Percentiles rank a stretch among this genome's conserved stretches.
These are phyloP conservation scores for Podospora pseudocomata DNA, from an alignment of 495 filamentous ascomycete species.

Conservation along the genomic window DNA sequence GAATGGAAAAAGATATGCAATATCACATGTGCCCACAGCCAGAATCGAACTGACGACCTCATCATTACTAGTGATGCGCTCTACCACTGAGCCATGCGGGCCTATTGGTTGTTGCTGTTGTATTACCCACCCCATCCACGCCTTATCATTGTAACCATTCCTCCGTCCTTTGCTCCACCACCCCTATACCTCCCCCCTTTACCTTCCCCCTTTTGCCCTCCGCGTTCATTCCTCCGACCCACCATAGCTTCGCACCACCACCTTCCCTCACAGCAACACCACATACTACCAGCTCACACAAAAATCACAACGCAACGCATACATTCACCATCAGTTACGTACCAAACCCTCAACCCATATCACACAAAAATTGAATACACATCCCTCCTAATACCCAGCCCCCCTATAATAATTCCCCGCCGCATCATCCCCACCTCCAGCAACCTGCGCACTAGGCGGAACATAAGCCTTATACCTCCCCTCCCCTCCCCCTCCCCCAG, in stretches of 20 bases:
- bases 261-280: not conserved
- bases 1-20: not conserved
- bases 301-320: not conserved
- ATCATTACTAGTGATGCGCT: slow-evolving; percentile 13
- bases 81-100: slow-evolving; percentile 14
- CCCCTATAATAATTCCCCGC: slow-evolving; percentile 1
- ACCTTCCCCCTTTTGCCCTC: not conserved
- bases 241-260: no score
- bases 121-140: not conserved
- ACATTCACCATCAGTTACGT: not conserved
- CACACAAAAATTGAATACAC: not conserved
- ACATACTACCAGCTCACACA: not conserved
- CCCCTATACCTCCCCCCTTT: not conserved
- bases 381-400: not conserved
- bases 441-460: slow-evolving; percentile 20
- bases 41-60: slow-evolving; percentile 14
- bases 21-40: slow-evolving; percentile 6
- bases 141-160: not conserved
- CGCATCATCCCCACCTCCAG: not conserved
- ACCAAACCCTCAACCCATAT: not conserved
- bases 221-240: no score
- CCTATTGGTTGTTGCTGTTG: slow-evolving; percentile 1
- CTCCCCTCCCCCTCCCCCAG: slow-evolving; percentile 1
- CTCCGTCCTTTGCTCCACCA: not conserved
- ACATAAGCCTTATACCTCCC: slow-evolving; percentile 34